Conservation (phyloP, 2,329 filamentous ascomycete species). For the Teratosphaeria nubilosa region DNA sequence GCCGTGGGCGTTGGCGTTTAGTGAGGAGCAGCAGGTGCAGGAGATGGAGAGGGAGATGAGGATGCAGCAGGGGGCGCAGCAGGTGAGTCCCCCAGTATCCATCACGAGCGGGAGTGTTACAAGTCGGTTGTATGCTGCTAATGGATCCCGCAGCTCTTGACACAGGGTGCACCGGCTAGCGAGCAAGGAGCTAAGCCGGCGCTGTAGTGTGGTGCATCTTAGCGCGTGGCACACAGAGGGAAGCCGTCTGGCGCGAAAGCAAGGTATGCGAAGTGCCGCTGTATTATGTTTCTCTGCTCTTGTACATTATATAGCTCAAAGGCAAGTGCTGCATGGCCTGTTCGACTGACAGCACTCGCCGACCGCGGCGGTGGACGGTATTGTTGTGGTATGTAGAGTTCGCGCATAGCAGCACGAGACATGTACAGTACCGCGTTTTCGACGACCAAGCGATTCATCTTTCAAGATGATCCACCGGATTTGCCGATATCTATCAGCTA, state of each 20-base stretch:
- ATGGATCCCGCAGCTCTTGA: conserved; percentile 14
- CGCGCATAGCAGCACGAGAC: too few relatives aligned
- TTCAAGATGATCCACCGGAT: too few relatives aligned
- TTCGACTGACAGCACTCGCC: not conserved
- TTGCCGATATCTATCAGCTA: too few relatives aligned
- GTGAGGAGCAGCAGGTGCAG: conserved; percentile 91
- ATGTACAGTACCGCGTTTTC: too few relatives aligned
- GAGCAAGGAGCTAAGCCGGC: conserved; percentile 16
- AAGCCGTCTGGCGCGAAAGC: not conserved
- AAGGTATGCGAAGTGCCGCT: not conserved
- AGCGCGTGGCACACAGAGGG: not conserved
- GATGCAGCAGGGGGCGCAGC: conserved; percentile 84
- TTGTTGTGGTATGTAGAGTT: too few relatives aligned
- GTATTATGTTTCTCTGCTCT: not conserved
- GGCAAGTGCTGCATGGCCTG: not conserved
- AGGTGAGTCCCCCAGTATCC: conserved; percentile 44
- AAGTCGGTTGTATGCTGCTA: conserved; percentile 1
- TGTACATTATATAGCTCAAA: not conserved
- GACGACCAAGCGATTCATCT: too few relatives aligned
- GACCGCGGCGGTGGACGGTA: too few relatives aligned
- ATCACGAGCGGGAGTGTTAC: not conserved
- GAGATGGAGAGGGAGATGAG: conserved; percentile 98
- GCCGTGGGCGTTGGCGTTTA: conserved; percentile 83
- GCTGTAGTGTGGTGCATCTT: conserved; percentile 6
- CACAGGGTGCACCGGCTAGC: conserved; percentile 9